phyloP scores from a whole-genome alignment of 192 early-diverging fungal species.

The Coemansia sp. region DNA sequence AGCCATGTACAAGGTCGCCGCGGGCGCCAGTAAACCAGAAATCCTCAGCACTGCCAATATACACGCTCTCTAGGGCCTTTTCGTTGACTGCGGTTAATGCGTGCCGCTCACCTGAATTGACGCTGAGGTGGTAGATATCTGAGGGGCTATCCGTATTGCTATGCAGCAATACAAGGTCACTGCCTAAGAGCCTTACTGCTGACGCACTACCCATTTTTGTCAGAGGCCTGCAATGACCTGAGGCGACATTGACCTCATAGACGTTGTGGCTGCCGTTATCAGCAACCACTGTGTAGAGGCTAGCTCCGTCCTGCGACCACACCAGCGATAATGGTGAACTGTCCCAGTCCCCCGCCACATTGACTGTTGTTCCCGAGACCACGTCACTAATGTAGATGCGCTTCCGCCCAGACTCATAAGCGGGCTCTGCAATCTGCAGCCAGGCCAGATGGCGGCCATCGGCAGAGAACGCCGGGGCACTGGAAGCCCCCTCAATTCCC shows the following conservation, averaged over 20 bases:
- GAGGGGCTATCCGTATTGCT: slow-evolving; percentile 44
- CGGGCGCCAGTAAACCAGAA: slow-evolving; percentile 68
- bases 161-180: slow-evolving; percentile 41
- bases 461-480: slow-evolving; percentile 59
- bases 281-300: slow-evolving; percentile 59
- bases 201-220: slow-evolving; percentile 12
- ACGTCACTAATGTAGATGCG: slow-evolving; percentile 58
- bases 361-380: background rate
- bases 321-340: slow-evolving; percentile 57
- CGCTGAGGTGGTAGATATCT: slow-evolving; percentile 35
- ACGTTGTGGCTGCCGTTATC: slow-evolving; percentile 61
- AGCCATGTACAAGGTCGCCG: slow-evolving; percentile 54
- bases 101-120: slow-evolving; percentile 25
- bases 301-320: slow-evolving; percentile 60
- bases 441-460: slow-evolving; percentile 70
- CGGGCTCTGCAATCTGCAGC: slow-evolving; percentile 71
- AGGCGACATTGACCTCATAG: slow-evolving; percentile 32
- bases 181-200: slow-evolving; percentile 2
- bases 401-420: slow-evolving; percentile 76
- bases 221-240: slow-evolving; percentile 36
- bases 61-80: slow-evolving; percentile 36
- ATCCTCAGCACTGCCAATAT: slow-evolving; percentile 59
- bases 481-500: slow-evolving; percentile 57
- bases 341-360: slow-evolving; percentile 53
- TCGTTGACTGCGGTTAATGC: slow-evolving; percentile 54